Conservation (phyloP, 2,329 filamentous ascomycete species). For the Phialocephala sp. region DNA sequence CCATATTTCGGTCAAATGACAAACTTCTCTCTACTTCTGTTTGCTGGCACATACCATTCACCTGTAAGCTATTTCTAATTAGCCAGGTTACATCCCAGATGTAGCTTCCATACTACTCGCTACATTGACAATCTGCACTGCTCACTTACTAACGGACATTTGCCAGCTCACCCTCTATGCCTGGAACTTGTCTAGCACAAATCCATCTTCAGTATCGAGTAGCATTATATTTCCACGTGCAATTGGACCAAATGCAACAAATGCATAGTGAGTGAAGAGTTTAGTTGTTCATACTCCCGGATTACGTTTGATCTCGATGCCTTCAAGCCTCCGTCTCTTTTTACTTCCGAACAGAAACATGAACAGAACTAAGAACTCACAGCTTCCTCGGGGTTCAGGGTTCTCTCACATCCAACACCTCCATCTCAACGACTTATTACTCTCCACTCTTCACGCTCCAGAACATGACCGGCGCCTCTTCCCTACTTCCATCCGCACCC, state of each 20-base stretch:
- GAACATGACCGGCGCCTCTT: slow-evolving; percentile 28
- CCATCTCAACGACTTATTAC: slow-evolving; percentile 26
- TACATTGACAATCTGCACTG: background rate
- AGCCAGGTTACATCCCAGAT: background rate
- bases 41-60: slow-evolving; percentile 23
- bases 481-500: slow-evolving; percentile 5
- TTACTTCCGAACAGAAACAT: background rate
- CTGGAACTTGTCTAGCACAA: slow-evolving; percentile 25
- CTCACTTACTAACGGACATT: slow-evolving; percentile 9
- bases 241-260: slow-evolving; percentile 21
- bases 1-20: slow-evolving; percentile 30
- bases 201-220: slow-evolving; percentile 23
- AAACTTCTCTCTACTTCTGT: slow-evolving; percentile 22
- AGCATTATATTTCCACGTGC: slow-evolving; percentile 22
- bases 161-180: slow-evolving; percentile 22
- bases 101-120: background rate
- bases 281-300: background rate
- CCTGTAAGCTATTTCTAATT: slow-evolving; percentile 21
- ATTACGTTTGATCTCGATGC: background rate
- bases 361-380: background rate
- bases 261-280: slow-evolving; percentile 18
- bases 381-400: slow-evolving; percentile 26
- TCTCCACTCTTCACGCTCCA: slow-evolving; percentile 24
- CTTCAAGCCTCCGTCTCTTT: background rate
- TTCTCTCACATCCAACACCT: slow-evolving; percentile 14